A percentile compares a stretch with the other conserved stretches of the same genome.
Evolutionary conservation across 2,329 filamentous ascomycete genomes (phyloP).

Genomic region (Exophiala aquamarina): DNA sequence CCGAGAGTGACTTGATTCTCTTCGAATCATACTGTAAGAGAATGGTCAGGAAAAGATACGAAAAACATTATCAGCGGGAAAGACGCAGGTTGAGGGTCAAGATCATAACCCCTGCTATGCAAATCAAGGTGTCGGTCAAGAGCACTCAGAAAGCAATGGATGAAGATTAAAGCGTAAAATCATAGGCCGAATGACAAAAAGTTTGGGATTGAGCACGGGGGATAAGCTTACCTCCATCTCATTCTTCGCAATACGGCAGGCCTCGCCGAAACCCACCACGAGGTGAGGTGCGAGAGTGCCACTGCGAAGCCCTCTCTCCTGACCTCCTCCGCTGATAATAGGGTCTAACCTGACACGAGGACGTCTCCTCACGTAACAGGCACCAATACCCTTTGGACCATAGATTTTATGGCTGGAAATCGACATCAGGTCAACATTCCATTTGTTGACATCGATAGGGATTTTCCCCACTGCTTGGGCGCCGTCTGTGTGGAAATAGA

Average conservation of each 20-base stretch:
- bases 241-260: constrained; percentile 84
- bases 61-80: neutral
- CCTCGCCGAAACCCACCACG: constrained; percentile 91
- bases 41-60: neutral
- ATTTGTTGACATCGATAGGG: constrained; percentile 90
- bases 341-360: constrained; percentile 93
- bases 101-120: constrained; percentile 68
- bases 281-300: constrained; percentile 88
- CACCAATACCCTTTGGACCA: constrained; percentile 93
- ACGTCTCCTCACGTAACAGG: constrained; percentile 89
- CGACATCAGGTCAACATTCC: constrained; percentile 98
- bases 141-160: constrained; percentile 87
- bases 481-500: constrained; percentile 97
- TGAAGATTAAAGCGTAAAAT: constrained; percentile 77
- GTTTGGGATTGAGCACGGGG: constrained; percentile 21
- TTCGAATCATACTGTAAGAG: constrained; percentile 80
- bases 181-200: constrained; percentile 48
- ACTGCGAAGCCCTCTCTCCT: constrained; percentile 91
- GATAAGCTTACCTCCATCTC: constrained; percentile 77
- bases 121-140: constrained; percentile 54
- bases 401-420: constrained; percentile 99
- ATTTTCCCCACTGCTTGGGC: constrained; percentile 99
- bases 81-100: constrained; percentile 6
- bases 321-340: constrained; percentile 92
- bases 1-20: constrained; percentile 78